Conservation (phyloP, 257 asterid species). For the Orobanche coerulescens region DNA sequence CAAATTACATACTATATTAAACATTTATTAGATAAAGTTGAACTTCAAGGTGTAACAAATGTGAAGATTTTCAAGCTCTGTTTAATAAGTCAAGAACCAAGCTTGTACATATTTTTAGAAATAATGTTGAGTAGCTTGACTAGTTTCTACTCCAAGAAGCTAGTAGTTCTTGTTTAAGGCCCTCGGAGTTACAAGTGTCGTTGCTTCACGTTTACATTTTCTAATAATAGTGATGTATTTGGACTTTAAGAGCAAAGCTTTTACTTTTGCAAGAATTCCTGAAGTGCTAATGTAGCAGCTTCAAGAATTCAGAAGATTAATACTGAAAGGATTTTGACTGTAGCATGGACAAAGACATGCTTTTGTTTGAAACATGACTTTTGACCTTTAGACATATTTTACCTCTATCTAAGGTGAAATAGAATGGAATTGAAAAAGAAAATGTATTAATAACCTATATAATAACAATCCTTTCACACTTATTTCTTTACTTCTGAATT, state of each 20-base stretch:
- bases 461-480: constrained; percentile 1
- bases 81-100: background rate
- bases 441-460: background rate
- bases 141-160: background rate
- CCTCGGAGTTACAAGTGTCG: background rate
- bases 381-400: background rate
- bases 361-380: background rate
- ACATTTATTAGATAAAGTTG: background rate
- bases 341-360: background rate
- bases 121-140: background rate
- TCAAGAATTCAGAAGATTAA: background rate
- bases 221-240: background rate
- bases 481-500: constrained; percentile 2
- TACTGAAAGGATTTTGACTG: background rate
- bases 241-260: background rate
- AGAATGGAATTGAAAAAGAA: background rate
- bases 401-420: background rate
- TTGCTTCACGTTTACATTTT: background rate
- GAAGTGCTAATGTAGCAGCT: background rate
- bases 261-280: background rate
- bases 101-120: background rate
- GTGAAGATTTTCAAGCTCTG: background rate
- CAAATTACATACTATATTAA: background rate
- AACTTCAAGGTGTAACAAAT: background rate
- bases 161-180: constrained; percentile 3